phyloP scores from a whole-genome alignment of 108 stramenopile species.

The Cyclotella kingstonii region DNA sequence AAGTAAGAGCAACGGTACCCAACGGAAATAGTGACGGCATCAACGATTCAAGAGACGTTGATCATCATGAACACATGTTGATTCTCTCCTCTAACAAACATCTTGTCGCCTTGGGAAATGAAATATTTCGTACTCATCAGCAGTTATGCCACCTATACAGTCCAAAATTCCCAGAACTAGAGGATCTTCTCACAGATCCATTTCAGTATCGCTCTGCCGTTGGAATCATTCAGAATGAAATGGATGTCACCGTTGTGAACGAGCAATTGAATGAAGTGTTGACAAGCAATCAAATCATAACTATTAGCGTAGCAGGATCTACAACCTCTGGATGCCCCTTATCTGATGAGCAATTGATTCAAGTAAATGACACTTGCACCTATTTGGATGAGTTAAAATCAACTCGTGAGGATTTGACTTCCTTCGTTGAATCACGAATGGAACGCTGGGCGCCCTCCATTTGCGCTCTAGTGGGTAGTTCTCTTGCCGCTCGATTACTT shows the following conservation, averaged over 20 bases:
- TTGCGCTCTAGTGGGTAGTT: slow-evolving; percentile 82
- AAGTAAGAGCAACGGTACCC: slow-evolving; percentile 32
- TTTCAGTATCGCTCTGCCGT: slow-evolving; percentile 86
- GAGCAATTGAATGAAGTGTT: slow-evolving; percentile 68
- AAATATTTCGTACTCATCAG: slow-evolving; percentile 57
- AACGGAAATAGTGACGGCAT: not conserved
- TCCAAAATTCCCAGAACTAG: slow-evolving; percentile 92
- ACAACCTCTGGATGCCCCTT: slow-evolving; percentile 78
- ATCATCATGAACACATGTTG: slow-evolving; percentile 62
- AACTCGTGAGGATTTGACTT: slow-evolving; percentile 48
- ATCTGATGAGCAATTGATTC: slow-evolving; percentile 51
- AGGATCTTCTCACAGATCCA: slow-evolving; percentile 84
- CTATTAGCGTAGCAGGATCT: slow-evolving; percentile 87
- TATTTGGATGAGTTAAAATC: slow-evolving; percentile 64
- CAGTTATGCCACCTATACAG: slow-evolving; percentile 53
- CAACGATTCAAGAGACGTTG: slow-evolving; percentile 43
- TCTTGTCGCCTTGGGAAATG: slow-evolving; percentile 54
- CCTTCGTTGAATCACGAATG: slow-evolving; percentile 81
- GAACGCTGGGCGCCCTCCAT: slow-evolving; percentile 61
- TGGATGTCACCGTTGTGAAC: slow-evolving; percentile 76
- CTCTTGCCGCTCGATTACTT: slow-evolving; percentile 83
- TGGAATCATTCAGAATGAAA: slow-evolving; percentile 86
- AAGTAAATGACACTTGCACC: slow-evolving; percentile 38
- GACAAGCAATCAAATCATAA: slow-evolving; percentile 86
- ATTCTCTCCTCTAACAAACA: slow-evolving; percentile 68